A percentile compares a stretch with the other conserved stretches of the same genome.
phyloP scores from a whole-genome alignment of 2,329 filamentous ascomycete species.

The Thielaviopsis ethacetica region DNA sequence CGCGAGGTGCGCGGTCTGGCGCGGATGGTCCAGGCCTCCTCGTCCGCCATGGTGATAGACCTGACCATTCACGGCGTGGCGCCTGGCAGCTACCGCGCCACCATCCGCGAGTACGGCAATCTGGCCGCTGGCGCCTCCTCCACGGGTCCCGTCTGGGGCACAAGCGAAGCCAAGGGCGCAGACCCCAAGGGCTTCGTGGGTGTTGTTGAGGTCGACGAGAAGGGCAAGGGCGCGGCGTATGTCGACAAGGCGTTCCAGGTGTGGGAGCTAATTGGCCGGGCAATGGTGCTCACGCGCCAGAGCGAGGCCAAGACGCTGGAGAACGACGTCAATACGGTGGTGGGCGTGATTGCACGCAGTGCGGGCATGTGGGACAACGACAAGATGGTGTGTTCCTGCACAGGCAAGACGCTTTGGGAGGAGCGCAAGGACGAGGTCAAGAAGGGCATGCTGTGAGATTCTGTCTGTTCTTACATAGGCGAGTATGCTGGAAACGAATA shows the following conservation, averaged over 20 bases:
- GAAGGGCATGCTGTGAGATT: constrained; percentile 72
- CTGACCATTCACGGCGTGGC: constrained; percentile 69
- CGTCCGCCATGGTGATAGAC: constrained; percentile 68
- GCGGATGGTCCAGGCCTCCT: constrained; percentile 81
- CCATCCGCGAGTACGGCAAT: constrained; percentile 72
- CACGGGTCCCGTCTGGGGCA: constrained; percentile 66
- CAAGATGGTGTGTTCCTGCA: constrained; percentile 95
- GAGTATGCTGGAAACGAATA: neutral
- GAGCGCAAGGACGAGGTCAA: constrained; percentile 78
- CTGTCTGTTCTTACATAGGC: neutral
- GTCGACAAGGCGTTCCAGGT: constrained; percentile 69
- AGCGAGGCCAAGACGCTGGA: constrained; percentile 34
- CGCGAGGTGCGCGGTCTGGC: constrained; percentile 67
- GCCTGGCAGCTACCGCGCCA: constrained; percentile 69
- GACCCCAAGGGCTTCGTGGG: constrained; percentile 45
- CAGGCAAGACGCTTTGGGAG: constrained; percentile 95
- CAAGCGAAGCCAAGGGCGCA: constrained; percentile 15
- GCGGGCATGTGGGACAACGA: constrained; percentile 99
- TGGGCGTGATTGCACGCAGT: constrained; percentile 86
- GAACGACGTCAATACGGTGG: constrained; percentile 72
- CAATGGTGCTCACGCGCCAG: constrained; percentile 65
- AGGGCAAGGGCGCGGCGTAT: constrained; percentile 66
- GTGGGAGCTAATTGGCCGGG: constrained; percentile 92
- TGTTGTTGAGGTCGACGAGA: constrained; percentile 54
- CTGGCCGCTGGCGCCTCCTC: constrained; percentile 71